Percentiles rank a stretch among this genome's conserved stretches.
Conservation (phyloP, 2,329 filamentous ascomycete species). For the Calonectria pseudoturangicola region DNA sequence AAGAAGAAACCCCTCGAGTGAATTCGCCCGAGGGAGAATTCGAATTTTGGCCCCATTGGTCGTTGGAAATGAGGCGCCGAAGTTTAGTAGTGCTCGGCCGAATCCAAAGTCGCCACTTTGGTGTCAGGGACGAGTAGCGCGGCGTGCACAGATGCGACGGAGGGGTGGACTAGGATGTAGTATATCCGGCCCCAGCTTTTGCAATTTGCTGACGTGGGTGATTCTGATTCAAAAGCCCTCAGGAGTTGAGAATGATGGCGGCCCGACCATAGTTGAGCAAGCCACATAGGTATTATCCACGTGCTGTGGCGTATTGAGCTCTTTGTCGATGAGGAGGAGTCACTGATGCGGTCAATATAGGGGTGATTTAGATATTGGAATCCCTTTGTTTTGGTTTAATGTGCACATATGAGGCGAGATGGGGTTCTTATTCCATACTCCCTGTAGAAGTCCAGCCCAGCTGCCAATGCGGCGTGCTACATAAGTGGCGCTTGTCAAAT, state of each 20-base stretch:
- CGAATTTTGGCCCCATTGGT: conserved; percentile 2
- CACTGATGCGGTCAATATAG: neutral
- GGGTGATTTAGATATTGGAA: neutral
- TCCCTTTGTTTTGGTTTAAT: neutral
- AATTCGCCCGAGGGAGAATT: conserved; percentile 18
- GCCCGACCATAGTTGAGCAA: neutral
- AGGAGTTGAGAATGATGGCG: neutral
- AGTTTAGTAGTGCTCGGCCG: conserved; percentile 12
- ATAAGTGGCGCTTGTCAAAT: neutral
- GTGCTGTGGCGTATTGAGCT: neutral
- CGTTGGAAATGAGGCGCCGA: neutral
- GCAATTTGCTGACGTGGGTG: neutral
- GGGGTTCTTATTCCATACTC: neutral
- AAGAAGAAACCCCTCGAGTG: neutral
- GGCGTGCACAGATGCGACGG: neutral
- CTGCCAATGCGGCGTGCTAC: neutral
- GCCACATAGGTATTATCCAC: no score
- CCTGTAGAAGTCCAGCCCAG: neutral
- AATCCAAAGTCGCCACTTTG: neutral
- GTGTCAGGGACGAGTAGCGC: neutral
- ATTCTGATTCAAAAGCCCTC: neutral
- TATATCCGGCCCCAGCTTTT: neutral
- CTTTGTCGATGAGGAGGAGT: neutral
- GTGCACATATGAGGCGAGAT: neutral
- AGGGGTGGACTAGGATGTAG: neutral